Evolutionary conservation across 805 yeast species (phyloP), one percentile per base, ranked within the genome.

Genomic region (Zygotorulaspora sp.): DNA sequence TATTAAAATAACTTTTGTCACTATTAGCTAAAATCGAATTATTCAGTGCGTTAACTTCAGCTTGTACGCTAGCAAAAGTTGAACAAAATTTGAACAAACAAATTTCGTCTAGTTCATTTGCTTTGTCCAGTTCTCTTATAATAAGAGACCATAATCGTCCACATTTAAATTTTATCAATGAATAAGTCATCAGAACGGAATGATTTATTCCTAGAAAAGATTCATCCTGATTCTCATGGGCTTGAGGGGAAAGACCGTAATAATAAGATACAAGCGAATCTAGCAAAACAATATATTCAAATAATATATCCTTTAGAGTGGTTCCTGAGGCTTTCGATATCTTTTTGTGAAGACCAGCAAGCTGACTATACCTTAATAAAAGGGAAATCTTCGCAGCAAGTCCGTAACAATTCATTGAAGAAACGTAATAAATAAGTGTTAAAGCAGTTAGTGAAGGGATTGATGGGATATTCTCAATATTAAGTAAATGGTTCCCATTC

Each of bases 251-350:
- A 11, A 23, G 8, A 11, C 26, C 26, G 12, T 23, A 23, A 13
- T 23, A 23, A 23, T 23, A 23, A n/a, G 26, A 23, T 7, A 23
- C 26, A 23, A 23, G 26, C 11, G 26, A 23, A 23, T 23, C 26
- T 11, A 23, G 26, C 8, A 23, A 23, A 4, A 23, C 26, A 23
- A 23, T 23, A 13, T 23, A 23, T 23, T 23, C 26, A 13, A 11
- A 23, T 7, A 23, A 7, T 23, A 23, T 11, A 4, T 23, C 26
- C 12, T 23, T 23, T 23, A 23, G 8, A 5, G 26, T 23, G 13
- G 26, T 23, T 7, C 26, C 26, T 23, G 26, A 23, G 12, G 26
- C 12, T 7, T 7, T 23, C 8, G 26, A 23, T 23, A 23, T 23
- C 8, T 7, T 4, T 23, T 23, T 23, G 12, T 23, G 26, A 7